Percentiles rank a stretch among this genome's conserved stretches.
These are phyloP conservation scores for Tricholoma bakamatsutake DNA, from an alignment of 768 basidiomycete genomes.

Conservation along the genomic window DNA sequence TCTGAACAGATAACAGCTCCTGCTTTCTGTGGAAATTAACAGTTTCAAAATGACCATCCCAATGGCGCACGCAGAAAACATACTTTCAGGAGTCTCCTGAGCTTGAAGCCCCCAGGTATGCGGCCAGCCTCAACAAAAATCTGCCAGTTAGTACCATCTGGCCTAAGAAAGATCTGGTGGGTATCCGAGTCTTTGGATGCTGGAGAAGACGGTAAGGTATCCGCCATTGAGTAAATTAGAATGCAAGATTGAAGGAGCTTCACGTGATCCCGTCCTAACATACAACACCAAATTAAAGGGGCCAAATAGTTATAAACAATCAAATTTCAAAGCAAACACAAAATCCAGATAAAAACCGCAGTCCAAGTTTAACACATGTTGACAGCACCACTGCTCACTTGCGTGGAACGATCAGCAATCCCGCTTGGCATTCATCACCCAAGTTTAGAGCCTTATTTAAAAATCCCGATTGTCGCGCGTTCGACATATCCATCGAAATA, in stretches of 20 bases:
- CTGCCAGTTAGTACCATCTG: constrained; percentile 35
- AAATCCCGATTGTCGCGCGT: too few species aligned
- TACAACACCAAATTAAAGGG: too few species aligned
- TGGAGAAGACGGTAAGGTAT: background rate
- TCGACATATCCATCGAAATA: too few species aligned
- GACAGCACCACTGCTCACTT: too few species aligned
- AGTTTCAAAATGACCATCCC: background rate
- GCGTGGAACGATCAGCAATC: too few species aligned
- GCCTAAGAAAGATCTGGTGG: constrained; percentile 26
- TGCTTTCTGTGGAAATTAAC: constrained; percentile 34
- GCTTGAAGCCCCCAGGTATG: constrained; percentile 40
- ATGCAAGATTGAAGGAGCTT: too few species aligned
- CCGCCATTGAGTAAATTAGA: background rate
- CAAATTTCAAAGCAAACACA: too few species aligned
- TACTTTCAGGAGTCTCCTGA: constrained; percentile 47
- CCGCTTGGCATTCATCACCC: too few species aligned
- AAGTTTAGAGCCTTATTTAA: too few species aligned
- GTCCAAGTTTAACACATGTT: too few species aligned
- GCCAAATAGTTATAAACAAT: too few species aligned
- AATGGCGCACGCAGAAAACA: constrained; percentile 5
- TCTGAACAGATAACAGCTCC: constrained; percentile 50
- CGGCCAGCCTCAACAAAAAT: constrained; percentile 56
- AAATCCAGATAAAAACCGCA: too few species aligned
- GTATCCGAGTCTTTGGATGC: background rate
- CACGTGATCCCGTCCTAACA: background rate